These are phyloP conservation scores for Apocynum venetum DNA, from an alignment of 257 asterid genomes.

Conservation along the genomic window DNA sequence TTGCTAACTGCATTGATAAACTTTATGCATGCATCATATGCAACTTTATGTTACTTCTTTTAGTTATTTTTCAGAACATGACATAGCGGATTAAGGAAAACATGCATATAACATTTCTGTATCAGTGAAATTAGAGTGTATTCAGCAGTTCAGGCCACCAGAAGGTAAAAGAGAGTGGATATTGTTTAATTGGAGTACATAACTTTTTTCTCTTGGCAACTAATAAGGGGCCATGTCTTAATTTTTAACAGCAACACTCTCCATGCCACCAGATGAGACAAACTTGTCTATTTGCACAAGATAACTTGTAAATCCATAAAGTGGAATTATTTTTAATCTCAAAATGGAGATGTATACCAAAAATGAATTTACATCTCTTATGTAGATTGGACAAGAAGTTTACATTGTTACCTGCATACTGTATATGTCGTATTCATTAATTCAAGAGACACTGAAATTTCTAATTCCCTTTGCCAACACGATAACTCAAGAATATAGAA, in stretches of 20 bases:
- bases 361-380: no score
- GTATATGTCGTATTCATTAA: neutral
- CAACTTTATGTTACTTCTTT: neutral
- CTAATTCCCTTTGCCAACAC: neutral
- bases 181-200: neutral
- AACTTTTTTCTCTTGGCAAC: no score
- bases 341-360: no score
- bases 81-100: neutral
- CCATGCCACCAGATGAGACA: no score
- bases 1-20: neutral
- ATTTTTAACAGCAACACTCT: no score
- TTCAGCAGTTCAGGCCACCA: neutral
- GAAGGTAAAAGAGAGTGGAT: neutral
- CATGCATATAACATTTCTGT: neutral
- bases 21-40: neutral
- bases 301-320: no score
- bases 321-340: no score
- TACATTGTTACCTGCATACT: no score
- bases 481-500: neutral
- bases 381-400: no score
- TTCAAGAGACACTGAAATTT: neutral
- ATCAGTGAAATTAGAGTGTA: neutral
- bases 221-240: no score
- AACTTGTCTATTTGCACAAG: no score
- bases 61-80: neutral